phyloP scores from a whole-genome alignment of 306 rosid species.

The Delonix regia region DNA sequence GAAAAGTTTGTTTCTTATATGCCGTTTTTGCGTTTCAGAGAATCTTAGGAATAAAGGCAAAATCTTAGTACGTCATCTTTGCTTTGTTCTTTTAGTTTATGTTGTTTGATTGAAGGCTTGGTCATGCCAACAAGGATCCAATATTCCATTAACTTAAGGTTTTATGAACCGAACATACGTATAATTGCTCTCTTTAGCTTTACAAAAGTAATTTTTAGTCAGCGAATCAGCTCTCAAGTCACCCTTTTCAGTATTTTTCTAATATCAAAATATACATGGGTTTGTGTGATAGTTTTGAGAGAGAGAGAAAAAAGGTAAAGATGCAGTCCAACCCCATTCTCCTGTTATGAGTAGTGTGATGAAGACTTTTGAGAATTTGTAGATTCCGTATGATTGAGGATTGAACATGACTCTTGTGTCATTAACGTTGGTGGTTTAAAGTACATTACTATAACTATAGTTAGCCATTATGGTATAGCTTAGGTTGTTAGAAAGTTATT shows the following conservation, averaged over 20 bases:
- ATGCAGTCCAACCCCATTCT: background rate
- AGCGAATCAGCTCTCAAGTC: background rate
- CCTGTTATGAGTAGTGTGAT: background rate
- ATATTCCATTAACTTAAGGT: background rate
- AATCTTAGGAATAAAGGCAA: constrained; percentile 3
- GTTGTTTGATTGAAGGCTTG: constrained; percentile 22
- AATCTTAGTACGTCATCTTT: constrained; percentile 1
- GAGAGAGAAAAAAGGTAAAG: constrained; percentile 13
- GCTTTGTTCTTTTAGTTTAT: background rate
- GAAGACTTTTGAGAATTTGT: background rate
- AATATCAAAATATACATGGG: constrained; percentile 26
- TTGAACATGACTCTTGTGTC: background rate
- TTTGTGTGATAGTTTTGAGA: no score
- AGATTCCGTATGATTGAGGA: constrained; percentile 1
- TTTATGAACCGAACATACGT: background rate
- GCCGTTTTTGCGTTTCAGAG: background rate
- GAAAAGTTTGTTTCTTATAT: background rate
- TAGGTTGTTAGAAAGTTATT: background rate
- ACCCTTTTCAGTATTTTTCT: no score
- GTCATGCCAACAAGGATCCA: constrained; percentile 32
- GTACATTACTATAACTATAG: no score
- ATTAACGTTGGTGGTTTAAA: background rate
- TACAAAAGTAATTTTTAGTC: background rate
- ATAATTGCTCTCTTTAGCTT: constrained; percentile 23
- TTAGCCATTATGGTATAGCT: background rate